These are phyloP conservation scores for Anisodus tanguticus DNA, from an alignment of 257 asterid species.

Conservation along the genomic window DNA sequence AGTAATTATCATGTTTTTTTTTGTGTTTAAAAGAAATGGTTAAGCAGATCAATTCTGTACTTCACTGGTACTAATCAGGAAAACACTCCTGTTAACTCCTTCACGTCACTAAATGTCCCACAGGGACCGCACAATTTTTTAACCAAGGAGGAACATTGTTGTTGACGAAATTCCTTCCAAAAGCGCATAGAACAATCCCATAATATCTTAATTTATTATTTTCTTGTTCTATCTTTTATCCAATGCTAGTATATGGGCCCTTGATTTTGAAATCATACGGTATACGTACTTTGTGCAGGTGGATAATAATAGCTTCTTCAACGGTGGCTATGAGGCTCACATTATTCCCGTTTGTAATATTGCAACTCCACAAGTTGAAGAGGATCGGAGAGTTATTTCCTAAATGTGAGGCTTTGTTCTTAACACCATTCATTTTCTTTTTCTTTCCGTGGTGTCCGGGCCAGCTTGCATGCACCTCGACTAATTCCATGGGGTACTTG, in stretches of 20 bases:
- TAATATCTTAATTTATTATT: neutral
- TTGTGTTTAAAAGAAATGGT: neutral
- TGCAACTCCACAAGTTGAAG: slow-evolving; percentile 78
- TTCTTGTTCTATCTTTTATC: neutral
- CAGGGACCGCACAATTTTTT: neutral
- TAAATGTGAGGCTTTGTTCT: slow-evolving; percentile 62
- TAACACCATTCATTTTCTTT: neutral
- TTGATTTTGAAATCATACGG: neutral
- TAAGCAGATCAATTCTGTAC: slow-evolving; percentile 10
- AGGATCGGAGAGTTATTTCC: slow-evolving; percentile 65
- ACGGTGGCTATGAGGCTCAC: slow-evolving; percentile 70
- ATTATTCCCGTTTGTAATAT: slow-evolving; percentile 61
- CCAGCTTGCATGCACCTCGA: too few relatives aligned
- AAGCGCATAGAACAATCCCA: neutral
- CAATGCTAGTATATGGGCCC: neutral
- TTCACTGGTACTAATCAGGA: neutral
- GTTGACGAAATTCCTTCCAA: neutral
- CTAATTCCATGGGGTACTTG: too few relatives aligned
- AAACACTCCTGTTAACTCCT: neutral
- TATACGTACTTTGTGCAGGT: slow-evolving; percentile 49
- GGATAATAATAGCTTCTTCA: slow-evolving; percentile 78
- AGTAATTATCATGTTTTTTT: neutral
- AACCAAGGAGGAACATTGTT: neutral
- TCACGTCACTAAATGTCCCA: neutral
- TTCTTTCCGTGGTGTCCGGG: too few relatives aligned